Percentiles rank a stretch among this genome's conserved stretches.
Evolutionary conservation across 1,139 yeast genomes (phyloP).

Genomic region (Pichia sp.): DNA sequence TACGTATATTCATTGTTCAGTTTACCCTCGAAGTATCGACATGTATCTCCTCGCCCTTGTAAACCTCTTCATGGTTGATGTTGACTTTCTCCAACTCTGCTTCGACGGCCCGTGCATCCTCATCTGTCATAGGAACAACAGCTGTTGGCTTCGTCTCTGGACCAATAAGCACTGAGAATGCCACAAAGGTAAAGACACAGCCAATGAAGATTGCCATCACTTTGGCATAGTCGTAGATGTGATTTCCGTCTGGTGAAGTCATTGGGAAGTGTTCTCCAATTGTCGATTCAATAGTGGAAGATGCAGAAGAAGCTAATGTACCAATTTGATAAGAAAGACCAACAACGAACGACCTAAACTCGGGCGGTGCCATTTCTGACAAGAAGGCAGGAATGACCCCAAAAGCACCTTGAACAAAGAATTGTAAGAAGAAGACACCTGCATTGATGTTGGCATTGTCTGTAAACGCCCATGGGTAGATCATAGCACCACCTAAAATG

Average conservation of each 20-base stretch:
- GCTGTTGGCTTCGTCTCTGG: constrained; percentile 53
- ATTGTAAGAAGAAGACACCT: constrained; percentile 71
- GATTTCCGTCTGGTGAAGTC: constrained; percentile 29
- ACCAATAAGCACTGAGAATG: constrained; percentile 56
- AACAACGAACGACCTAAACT: constrained; percentile 62
- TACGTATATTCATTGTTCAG: too few species aligned
- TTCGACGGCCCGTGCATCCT: too few species aligned
- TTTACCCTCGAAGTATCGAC: too few species aligned
- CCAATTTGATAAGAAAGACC: constrained; percentile 82
- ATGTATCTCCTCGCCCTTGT: too few species aligned
- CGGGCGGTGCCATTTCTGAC: constrained; percentile 72
- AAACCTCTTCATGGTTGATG: too few species aligned
- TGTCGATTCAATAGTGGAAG: constrained; percentile 74
- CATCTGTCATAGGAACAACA: too few species aligned
- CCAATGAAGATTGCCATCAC: constrained; percentile 85
- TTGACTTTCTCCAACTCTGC: too few species aligned
- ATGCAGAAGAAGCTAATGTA: constrained; percentile 75
- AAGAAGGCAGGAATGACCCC: constrained; percentile 78
- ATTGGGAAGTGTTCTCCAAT: constrained; percentile 65
- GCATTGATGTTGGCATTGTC: constrained; percentile 56
- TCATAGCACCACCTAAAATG: constrained; percentile 58
- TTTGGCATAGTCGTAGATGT: constrained; percentile 44
- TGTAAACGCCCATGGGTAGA: constrained; percentile 63
- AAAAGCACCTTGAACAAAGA: constrained; percentile 85
- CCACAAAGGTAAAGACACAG: constrained; percentile 61